Conservation (phyloP, 768 basidiomycete genomes). For the Agrocybe pediades region DNA sequence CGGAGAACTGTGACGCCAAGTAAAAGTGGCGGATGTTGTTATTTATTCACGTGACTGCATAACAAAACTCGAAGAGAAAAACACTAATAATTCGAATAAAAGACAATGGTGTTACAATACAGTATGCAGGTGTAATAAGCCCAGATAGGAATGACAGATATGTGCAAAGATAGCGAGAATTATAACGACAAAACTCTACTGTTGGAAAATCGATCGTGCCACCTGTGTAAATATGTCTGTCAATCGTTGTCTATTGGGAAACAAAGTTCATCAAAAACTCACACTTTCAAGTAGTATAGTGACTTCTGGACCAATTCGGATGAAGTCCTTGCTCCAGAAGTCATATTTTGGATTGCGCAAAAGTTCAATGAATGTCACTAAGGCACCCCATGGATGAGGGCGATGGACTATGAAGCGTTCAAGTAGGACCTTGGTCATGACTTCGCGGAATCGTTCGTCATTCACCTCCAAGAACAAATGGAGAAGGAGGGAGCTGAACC, state of each 20-base stretch:
- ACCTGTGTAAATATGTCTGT: constrained; percentile 46
- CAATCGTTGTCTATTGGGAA: background rate
- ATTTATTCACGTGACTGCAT: constrained; percentile 4
- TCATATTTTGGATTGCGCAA: constrained; percentile 89
- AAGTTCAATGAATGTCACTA: constrained; percentile 92
- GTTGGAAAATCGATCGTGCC: constrained; percentile 75
- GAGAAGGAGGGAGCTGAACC: constrained; percentile 92
- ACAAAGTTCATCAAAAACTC: constrained; percentile 31
- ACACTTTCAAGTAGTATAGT: constrained; percentile 84
- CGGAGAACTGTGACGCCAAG: background rate
- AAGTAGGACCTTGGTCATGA: constrained; percentile 86
- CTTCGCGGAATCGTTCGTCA: constrained; percentile 76
- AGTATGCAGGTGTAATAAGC: constrained; percentile 67
- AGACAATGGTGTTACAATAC: constrained; percentile 80
- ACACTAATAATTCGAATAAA: constrained; percentile 29
- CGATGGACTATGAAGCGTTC: constrained; percentile 93
- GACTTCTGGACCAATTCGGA: constrained; percentile 84
- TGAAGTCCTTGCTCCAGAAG: constrained; percentile 88
- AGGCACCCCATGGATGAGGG: constrained; percentile 95
- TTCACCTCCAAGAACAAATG: constrained; percentile 83
- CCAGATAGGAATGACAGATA: constrained; percentile 71
- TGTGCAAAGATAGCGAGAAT: constrained; percentile 80
- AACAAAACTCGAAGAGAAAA: constrained; percentile 30
- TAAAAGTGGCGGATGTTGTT: constrained; percentile 10
- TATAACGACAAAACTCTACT: constrained; percentile 69